Evolutionary conservation across 1,284 basidiomycete genomes (phyloP).

Genomic region (Ceratobasidium sp.): DNA sequence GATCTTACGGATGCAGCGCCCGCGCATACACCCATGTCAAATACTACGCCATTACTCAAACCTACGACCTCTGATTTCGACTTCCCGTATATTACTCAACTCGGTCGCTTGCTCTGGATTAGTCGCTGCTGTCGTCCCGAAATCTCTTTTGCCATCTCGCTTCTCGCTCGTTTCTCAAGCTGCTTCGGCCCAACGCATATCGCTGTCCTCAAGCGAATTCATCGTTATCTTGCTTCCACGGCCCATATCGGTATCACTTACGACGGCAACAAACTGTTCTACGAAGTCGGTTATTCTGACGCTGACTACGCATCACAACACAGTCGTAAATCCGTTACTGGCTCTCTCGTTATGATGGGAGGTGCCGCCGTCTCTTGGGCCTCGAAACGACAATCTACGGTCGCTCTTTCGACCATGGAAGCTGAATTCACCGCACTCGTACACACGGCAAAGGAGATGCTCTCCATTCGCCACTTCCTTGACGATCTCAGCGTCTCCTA

Average conservation of each 20-base stretch:
- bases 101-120: conserved; percentile 27
- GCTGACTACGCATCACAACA: background rate
- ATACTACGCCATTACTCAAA: conserved; percentile 2
- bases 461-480: background rate
- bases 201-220: conserved; percentile 1
- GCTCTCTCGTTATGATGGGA: conserved; percentile 34
- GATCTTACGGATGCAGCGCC: conserved; percentile 3
- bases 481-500: background rate
- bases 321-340: conserved; percentile 9
- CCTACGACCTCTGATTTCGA: background rate
- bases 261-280: conserved; percentile 19
- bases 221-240: background rate
- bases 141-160: background rate
- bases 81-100: conserved; percentile 13
- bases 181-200: background rate
- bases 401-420: conserved; percentile 28
- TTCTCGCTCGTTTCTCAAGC: conserved; percentile 10
- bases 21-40: conserved; percentile 17
- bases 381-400: conserved; percentile 26
- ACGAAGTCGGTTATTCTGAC: conserved; percentile 26
- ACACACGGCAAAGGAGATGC: background rate
- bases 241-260: conserved; percentile 9
- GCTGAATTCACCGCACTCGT: background rate
- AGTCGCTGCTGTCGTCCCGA: conserved; percentile 13
- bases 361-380: conserved; percentile 26